Evolutionary conservation across 257 asterid species (phyloP), one percentile per base, ranked within the genome.

Genomic region (Capsicum chinense): DNA sequence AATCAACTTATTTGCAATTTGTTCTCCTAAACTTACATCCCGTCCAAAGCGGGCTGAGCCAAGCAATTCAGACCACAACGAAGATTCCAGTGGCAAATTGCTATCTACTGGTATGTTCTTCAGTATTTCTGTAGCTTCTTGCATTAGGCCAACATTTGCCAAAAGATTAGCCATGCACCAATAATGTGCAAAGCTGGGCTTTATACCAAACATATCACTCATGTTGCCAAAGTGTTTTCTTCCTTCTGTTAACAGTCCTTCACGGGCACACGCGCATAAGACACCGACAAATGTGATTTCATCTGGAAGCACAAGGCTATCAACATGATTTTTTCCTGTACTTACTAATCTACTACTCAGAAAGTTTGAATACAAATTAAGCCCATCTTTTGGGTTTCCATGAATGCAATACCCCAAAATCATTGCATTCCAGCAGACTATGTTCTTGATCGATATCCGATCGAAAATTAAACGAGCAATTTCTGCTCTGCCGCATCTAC

Each of bases 161-260:
- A 90, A 90, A 35, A 94, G 91, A 86, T 89, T 93, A 81, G 98
- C 95, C 96, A 94, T 70, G 92, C 95, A 94, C 98, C 97, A 94
- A 73, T 89, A 92, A 89, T 94, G 98, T 14, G 89, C 94, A 15
- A 94, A 94, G 85, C 86, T 89, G 26, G 93, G 95, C 74, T 89
- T 89, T 71, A 92, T 37, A 13, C 81, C 67, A 69, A 88, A 91
- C 66, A 85, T 86, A 52, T 89, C 91, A 44, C 35, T 87, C 95
- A 94, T 93, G 79, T 92, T 83, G 54, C 85, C 62, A 54, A 94
- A 88, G 85, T 91, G 89, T 58, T 47, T 68, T 85, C 76, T 85
- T 69, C 92, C 97, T 59, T 91, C 91, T 17, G 87, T 62, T 83
- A 94, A 80, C 87, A 87, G 83, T 56, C 89, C 94, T 56, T 83